Evolutionary conservation across 345 rosid genomes (phyloP), one percentile per base, ranked within the genome.

Genomic region (Bretschneidera sinensis): DNA sequence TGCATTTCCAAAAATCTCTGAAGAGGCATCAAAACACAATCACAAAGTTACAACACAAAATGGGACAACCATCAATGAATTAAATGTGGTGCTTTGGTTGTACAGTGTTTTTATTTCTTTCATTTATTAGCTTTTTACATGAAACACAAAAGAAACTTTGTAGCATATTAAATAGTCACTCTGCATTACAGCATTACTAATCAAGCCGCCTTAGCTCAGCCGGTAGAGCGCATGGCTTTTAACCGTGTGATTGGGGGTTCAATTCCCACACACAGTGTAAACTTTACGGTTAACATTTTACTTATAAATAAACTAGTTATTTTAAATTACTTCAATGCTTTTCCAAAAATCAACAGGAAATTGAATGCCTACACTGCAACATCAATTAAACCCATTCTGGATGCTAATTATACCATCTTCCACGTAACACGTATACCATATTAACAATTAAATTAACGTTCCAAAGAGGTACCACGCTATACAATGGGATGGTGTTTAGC

Each of bases 181-280:
- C 45, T 7, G 45, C 59, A 63, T n/a, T n/a, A n/a, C n/a, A n/a
- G n/a, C n/a, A n/a, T n/a, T n/a, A n/a, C n/a, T n/a, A n/a, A n/a
- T n/a, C n/a, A 28, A 28, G 49, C 73, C 77, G 77, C 63, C 70
- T 68, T 74, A 60, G 77, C 77, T 74, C 77, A 74, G 70, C 61
- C 22, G 73, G 74, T 68, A 74, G 70, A 74, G 74, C 77, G 73
- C 73, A 24, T 69, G 74, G 71, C 78, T 74, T 74, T 69, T 74
- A 74, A 74, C 68, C 68, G 60, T 34, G 78, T 74, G 78, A 71
- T 74, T 71, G 74, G 65, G 78, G 78, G 73, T 74, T 74, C 78
- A 67, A 68, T 63, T 67, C 78, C 78, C 74, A 74, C 74, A 74
- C n/a, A n/a, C n/a, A n/a, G n/a, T n/a, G n/a, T n/a, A n/a, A n/a